A percentile compares a stretch with the other conserved stretches of the same genome.
Evolutionary conservation across 1,284 basidiomycete species (phyloP).

Genomic region (Melampsora medusae): DNA sequence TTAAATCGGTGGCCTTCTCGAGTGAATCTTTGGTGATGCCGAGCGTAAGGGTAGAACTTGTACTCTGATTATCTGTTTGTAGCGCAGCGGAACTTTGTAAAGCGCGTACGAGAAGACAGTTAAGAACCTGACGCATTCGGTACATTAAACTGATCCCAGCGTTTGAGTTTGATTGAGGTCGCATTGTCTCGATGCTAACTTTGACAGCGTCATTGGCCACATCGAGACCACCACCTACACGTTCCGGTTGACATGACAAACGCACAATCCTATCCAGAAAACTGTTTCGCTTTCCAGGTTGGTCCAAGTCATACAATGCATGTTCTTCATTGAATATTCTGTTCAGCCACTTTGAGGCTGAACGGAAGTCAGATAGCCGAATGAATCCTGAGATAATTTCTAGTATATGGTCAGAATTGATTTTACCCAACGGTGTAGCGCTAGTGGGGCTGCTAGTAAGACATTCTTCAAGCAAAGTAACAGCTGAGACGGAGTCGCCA

Average conservation of each 20-base stretch:
- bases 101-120: slow-evolving; percentile 21
- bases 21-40: slow-evolving; percentile 24
- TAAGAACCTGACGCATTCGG: slow-evolving; percentile 32
- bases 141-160: slow-evolving; percentile 22
- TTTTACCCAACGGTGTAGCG: not conserved
- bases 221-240: slow-evolving; percentile 22
- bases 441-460: not conserved
- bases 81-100: slow-evolving; percentile 24
- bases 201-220: slow-evolving; percentile 35
- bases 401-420: slow-evolving; percentile 29
- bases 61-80: not conserved
- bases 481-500: slow-evolving; percentile 36
- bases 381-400: slow-evolving; percentile 41
- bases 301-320: slow-evolving; percentile 34
- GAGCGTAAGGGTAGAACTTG: slow-evolving; percentile 2
- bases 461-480: slow-evolving; percentile 35
- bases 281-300: slow-evolving; percentile 19
- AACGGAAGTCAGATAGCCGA: slow-evolving; percentile 24
- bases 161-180: slow-evolving; percentile 24
- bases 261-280: slow-evolving; percentile 37
- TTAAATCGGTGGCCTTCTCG: slow-evolving; percentile 29
- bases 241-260: slow-evolving; percentile 20
- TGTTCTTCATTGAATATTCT: slow-evolving; percentile 36
- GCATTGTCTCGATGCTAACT: slow-evolving; percentile 37
- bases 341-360: slow-evolving; percentile 41